A percentile compares a stretch with the other conserved stretches of the same genome.
phyloP scores from a whole-genome alignment of 2,329 filamentous ascomycete species.

The Penicillium sp. region DNA sequence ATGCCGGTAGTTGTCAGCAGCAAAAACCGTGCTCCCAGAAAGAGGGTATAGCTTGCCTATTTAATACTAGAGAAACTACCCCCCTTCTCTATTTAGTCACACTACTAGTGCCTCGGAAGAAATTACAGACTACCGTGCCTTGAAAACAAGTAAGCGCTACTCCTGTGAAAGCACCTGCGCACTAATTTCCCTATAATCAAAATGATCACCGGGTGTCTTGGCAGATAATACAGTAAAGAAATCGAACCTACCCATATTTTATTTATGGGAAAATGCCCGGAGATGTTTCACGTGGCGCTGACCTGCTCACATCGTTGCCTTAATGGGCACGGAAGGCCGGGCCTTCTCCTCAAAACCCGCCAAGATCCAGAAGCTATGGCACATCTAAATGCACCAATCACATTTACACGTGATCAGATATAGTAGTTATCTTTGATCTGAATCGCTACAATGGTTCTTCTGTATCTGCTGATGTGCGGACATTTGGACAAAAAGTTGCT shows the following conservation, averaged over 20 bases:
- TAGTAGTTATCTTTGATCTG: background rate
- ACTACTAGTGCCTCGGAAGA: background rate
- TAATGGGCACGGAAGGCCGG: slow-evolving; percentile 1
- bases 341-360: slow-evolving; percentile 7
- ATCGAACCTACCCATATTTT: background rate
- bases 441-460: background rate
- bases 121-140: background rate
- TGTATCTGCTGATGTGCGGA: background rate
- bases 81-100: background rate
- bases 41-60: background rate
- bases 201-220: background rate
- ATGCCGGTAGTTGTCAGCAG: background rate
- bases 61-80: background rate
- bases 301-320: background rate
- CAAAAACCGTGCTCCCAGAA: background rate
- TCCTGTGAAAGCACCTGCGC: background rate
- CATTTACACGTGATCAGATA: background rate
- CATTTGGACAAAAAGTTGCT: background rate
- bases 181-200: slow-evolving; percentile 8
- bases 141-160: background rate
- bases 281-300: slow-evolving; percentile 2
- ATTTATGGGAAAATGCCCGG: slow-evolving; percentile 7
- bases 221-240: background rate
- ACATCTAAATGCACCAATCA: slow-evolving; percentile 9
- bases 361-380: background rate